Conservation (phyloP, 2,329 filamentous ascomycete genomes). For the Cercospora brassicicola region DNA sequence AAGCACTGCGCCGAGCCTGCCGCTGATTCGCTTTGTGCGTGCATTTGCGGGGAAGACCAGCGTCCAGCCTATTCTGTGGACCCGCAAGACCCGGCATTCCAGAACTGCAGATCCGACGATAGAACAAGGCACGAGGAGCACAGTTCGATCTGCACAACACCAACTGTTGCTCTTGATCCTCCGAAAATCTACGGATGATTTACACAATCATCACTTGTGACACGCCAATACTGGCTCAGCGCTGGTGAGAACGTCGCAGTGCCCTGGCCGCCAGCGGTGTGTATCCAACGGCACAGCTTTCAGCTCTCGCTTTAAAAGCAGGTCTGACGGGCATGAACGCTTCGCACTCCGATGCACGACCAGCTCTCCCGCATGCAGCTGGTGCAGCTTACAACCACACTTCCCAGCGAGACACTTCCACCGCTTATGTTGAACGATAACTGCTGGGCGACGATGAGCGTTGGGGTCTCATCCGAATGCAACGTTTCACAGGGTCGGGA, state of each 20-base stretch:
- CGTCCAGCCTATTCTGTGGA: not conserved
- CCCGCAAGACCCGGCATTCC: not conserved
- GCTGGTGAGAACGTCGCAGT: not conserved
- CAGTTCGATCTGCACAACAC: not conserved
- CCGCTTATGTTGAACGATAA: not conserved
- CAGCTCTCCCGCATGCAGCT: slow-evolving; percentile 1
- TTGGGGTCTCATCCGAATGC: not conserved
- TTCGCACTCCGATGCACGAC: not conserved
- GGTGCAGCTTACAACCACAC: not conserved
- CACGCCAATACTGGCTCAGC: not conserved
- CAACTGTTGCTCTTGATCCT: not conserved
- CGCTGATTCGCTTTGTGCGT: not conserved
- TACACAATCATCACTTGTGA: not conserved
- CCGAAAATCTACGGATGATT: not conserved
- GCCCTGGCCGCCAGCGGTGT: not conserved
- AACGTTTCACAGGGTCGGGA: not conserved
- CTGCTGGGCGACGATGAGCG: not conserved
- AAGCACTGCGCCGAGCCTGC: not conserved
- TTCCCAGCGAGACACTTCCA: not conserved
- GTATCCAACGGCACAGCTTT: not conserved
- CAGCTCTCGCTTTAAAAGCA: not conserved
- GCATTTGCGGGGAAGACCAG: slow-evolving; percentile 3
- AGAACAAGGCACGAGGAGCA: not conserved
- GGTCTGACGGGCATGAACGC: not conserved
- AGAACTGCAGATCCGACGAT: slow-evolving; percentile 2